Evolutionary conservation across 805 yeast species (phyloP), one percentile per base, ranked within the genome.

Genomic region (Candida xyloterini): DNA sequence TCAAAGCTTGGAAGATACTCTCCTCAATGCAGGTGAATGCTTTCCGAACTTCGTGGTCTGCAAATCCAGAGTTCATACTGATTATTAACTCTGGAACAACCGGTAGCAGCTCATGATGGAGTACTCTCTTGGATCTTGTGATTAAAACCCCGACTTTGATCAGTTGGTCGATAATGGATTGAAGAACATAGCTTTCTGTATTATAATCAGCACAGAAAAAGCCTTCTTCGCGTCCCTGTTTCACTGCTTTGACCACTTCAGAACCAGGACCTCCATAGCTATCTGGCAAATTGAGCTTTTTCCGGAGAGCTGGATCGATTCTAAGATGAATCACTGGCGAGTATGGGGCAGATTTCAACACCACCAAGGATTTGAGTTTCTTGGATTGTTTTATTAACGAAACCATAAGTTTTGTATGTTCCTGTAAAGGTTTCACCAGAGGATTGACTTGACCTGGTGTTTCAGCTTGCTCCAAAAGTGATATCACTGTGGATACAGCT

Each of bases 31-130:
- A 60, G 11, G 55, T 56, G 33, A 69, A 73, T 7, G 78, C 73
- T 14, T 57, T 50, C 38, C 55, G 60, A 28, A 78, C 46, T 42
- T 81, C 84, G 11, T 59, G 52, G 27, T 58, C 62, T 11, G 67
- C 57, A 52, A 79, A 63, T 4, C 68, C 73, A 8, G 73, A 66
- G 42, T 74, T 76, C 27, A 77, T 55, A 46, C 68, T 65, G 16
- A 84, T 53, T 40, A 75, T 68, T 49, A 84, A 62, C 43, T 79
- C 76, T 31, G 87, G 87, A 34, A 76, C 71, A 30, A 80, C 62
- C 8, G 93, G 88, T 44, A 84, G 68, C 36, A 79, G 65, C 57
- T 89, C 97, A 56, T 82, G 95, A 50, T 76, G 80, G 39, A 81
- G 67, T 10, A 88, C 72, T 53, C 95, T 78, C 27, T 79, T 66